Evolutionary conservation across 305 asterid species (phyloP).

Genomic region (Fraxinus dipetala): DNA sequence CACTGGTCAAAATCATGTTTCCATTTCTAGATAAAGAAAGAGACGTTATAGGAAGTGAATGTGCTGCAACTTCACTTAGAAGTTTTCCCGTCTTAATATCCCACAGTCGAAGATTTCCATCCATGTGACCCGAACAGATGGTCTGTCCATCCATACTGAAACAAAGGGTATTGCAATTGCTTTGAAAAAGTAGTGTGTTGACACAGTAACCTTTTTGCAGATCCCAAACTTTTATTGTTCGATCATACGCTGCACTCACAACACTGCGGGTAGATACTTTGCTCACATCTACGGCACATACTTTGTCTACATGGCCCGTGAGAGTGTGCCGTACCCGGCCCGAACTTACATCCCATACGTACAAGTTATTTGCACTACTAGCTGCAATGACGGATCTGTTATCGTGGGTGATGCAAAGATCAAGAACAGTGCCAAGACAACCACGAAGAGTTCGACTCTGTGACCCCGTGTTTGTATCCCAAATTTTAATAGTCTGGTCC

Average conservation of each 20-base stretch:
- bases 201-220: conserved; percentile 78
- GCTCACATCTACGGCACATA: conserved; percentile 82
- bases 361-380: conserved; percentile 66
- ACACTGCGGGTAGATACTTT: conserved; percentile 66
- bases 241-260: conserved; percentile 87
- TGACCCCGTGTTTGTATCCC: conserved; percentile 74
- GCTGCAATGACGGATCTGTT: conserved; percentile 78
- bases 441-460: conserved; percentile 52
- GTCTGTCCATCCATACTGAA: conserved; percentile 83
- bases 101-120: conserved; percentile 82
- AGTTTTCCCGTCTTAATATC: conserved; percentile 81
- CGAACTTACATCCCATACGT: conserved; percentile 70
- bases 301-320: conserved; percentile 87
- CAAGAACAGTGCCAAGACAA: conserved; percentile 75
- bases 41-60: conserved; percentile 78
- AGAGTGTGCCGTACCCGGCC: conserved; percentile 76
- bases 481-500: conserved; percentile 68
- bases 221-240: conserved; percentile 94
- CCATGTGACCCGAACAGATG: conserved; percentile 80
- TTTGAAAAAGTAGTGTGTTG: conserved; percentile 68
- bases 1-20: conserved; percentile 72
- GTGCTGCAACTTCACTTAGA: conserved; percentile 84
- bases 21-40: conserved; percentile 71
- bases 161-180: conserved; percentile 78
- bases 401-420: conserved; percentile 74